Conservation (phyloP, 2,329 filamentous ascomycete species). For the Colletotrichum neosansevieriae region DNA sequence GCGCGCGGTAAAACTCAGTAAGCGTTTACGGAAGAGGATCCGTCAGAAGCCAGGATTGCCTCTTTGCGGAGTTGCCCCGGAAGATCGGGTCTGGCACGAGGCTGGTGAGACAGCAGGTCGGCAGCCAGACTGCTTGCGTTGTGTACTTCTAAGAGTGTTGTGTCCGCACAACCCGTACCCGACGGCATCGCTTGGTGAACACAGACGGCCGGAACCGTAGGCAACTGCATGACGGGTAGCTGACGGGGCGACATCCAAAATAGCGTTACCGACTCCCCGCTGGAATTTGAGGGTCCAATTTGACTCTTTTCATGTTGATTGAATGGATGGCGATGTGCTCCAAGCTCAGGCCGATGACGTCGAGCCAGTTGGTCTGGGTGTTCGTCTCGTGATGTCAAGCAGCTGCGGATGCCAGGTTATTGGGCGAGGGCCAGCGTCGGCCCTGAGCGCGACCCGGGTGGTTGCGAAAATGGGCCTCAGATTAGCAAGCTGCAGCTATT, state of each 20-base stretch:
- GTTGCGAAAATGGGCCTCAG: slow-evolving; percentile 32
- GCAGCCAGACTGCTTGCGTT: slow-evolving; percentile 30
- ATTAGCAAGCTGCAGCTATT: slow-evolving; percentile 14
- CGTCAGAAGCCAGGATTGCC: slow-evolving; percentile 20
- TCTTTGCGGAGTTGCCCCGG: slow-evolving; percentile 29
- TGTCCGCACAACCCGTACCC: slow-evolving; percentile 5
- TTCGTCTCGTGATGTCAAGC: slow-evolving; percentile 37
- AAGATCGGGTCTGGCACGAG: slow-evolving; percentile 32
- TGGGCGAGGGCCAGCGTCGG: slow-evolving; percentile 25
- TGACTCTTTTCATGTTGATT: slow-evolving; percentile 7
- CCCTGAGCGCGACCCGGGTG: slow-evolving; percentile 27
- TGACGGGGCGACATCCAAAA: slow-evolving; percentile 4
- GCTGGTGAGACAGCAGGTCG: slow-evolving; percentile 20
- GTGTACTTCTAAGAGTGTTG: slow-evolving; percentile 6
- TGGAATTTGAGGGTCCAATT: slow-evolving; percentile 2
- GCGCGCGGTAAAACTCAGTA: slow-evolving; percentile 21
- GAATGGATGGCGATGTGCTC: background rate
- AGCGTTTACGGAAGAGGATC: slow-evolving; percentile 9
- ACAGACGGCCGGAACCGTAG: slow-evolving; percentile 22
- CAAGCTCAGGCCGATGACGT: slow-evolving; percentile 29
- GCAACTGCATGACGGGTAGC: slow-evolving; percentile 2
- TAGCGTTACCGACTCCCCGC: slow-evolving; percentile 2
- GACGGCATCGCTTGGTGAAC: slow-evolving; percentile 10
- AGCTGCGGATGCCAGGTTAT: slow-evolving; percentile 32
- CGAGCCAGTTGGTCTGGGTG: slow-evolving; percentile 29